phyloP scores from a whole-genome alignment of 2,329 filamentous ascomycete genomes.

The Chlorencoelia australis region DNA sequence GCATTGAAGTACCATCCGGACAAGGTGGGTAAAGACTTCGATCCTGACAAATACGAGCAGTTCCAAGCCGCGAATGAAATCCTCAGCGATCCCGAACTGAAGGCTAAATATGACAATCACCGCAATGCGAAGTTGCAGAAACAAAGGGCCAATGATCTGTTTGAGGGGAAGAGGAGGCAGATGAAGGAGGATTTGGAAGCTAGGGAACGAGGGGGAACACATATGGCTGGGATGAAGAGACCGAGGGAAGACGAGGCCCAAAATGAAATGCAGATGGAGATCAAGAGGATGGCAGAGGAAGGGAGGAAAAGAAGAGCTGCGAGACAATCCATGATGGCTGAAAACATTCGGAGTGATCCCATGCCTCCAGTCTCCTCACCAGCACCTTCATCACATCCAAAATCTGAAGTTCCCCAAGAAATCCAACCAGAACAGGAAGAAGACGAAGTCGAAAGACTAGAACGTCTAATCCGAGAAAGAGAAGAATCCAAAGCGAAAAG shows the following conservation, averaged over 20 bases:
- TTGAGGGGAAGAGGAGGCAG: slow-evolving; percentile 61
- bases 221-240: slow-evolving; percentile 46
- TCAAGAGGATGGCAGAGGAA: slow-evolving; percentile 42
- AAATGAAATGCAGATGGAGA: slow-evolving; percentile 39
- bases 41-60: slow-evolving; percentile 73
- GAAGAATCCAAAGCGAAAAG: slow-evolving; percentile 30
- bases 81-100: slow-evolving; percentile 59
- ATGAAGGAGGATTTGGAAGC: slow-evolving; percentile 83
- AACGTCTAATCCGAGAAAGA: slow-evolving; percentile 33
- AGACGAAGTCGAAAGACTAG: slow-evolving; percentile 35
- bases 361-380: slow-evolving; percentile 1
- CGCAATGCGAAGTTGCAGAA: slow-evolving; percentile 62
- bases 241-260: slow-evolving; percentile 39
- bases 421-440: slow-evolving; percentile 25
- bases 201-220: slow-evolving; percentile 48
- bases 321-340: slow-evolving; percentile 33
- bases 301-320: slow-evolving; percentile 39
- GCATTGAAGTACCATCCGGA: slow-evolving; percentile 91
- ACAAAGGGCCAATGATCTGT: slow-evolving; percentile 59
- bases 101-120: slow-evolving; percentile 68
- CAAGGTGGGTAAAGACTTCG: slow-evolving; percentile 67
- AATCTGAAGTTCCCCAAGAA: neutral
- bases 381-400: neutral
- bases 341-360: slow-evolving; percentile 10
- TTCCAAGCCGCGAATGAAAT: slow-evolving; percentile 83